A percentile compares a stretch with the other conserved stretches of the same genome.
Evolutionary conservation across 2,329 filamentous ascomycete species (phyloP).

Genomic region (Fusarium coffeatum): DNA sequence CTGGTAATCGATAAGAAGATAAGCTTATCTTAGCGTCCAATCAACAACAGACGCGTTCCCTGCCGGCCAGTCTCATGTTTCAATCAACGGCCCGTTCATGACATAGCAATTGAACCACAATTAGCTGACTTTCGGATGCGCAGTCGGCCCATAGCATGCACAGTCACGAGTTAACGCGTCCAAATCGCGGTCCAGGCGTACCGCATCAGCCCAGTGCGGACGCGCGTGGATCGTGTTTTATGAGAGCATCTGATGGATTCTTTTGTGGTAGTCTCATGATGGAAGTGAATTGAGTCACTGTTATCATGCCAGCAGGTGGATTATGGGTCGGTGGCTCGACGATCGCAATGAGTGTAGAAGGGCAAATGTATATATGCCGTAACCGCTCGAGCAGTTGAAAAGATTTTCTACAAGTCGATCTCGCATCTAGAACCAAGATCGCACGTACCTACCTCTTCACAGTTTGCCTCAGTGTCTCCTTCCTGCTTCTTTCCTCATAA

Average conservation of each 20-base stretch:
- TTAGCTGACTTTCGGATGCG: not conserved
- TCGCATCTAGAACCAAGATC: not conserved
- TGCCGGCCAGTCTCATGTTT: not conserved
- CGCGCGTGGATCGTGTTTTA: conserved; percentile 30
- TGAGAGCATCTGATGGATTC: not conserved
- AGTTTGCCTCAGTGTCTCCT: not conserved
- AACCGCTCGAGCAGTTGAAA: fast-evolving
- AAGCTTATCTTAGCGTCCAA: not conserved
- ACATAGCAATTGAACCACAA: conserved; percentile 2
- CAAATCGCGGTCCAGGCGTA: conserved; percentile 23
- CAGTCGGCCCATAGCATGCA: conserved; percentile 24
- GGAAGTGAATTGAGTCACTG: conserved; percentile 1
- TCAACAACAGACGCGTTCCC: not conserved
- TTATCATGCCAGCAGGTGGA: conserved; percentile 6
- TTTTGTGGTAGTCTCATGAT: not conserved
- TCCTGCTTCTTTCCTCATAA: too few species aligned
- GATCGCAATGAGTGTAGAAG: not conserved
- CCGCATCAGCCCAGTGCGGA: conserved; percentile 11
- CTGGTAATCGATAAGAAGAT: not conserved
- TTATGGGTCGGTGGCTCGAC: not conserved
- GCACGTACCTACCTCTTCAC: fast-evolving
- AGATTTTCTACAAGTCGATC: not conserved
- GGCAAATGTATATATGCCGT: not conserved
- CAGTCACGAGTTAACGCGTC: conserved; percentile 42
- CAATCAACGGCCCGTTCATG: not conserved